phyloP scores from a whole-genome alignment of 345 rosid species.

The Pseudoturritis turrita region DNA sequence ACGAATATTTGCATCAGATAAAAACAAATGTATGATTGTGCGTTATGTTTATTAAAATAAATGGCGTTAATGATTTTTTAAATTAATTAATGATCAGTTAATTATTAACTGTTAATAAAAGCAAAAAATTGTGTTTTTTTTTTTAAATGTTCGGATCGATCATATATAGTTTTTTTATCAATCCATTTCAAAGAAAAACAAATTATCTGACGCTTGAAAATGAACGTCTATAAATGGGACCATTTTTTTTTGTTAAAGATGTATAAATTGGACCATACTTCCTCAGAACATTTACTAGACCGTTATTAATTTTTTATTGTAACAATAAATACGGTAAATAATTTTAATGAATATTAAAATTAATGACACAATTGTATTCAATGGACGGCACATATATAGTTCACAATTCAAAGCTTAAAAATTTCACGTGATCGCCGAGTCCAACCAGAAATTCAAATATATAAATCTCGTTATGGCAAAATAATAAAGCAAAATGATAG shows the following conservation, averaged over 20 bases:
- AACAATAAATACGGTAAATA: neutral
- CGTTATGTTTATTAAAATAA: neutral
- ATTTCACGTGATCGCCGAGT: conserved; percentile 16
- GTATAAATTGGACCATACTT: too few relatives aligned
- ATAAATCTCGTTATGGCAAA: conserved; percentile 15
- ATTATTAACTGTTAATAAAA: too few relatives aligned
- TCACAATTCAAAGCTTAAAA: neutral
- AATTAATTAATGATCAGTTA: neutral
- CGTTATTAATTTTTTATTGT: neutral
- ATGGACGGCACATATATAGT: neutral
- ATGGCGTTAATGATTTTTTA: neutral
- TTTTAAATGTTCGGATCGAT: neutral
- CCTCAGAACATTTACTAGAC: neutral
- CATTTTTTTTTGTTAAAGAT: too few relatives aligned
- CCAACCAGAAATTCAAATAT: neutral
- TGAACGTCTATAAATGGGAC: neutral
- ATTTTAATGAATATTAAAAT: neutral
- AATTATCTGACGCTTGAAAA: neutral
- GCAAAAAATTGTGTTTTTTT: too few relatives aligned
- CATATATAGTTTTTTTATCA: neutral
- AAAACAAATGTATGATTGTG: neutral
- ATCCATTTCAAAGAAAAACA: neutral
- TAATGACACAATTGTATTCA: neutral
- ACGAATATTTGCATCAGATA: neutral
- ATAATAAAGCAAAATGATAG: conserved; percentile 2